Conservation (phyloP, 345 rosid genomes). For the Schrenkiella parvula region DNA sequence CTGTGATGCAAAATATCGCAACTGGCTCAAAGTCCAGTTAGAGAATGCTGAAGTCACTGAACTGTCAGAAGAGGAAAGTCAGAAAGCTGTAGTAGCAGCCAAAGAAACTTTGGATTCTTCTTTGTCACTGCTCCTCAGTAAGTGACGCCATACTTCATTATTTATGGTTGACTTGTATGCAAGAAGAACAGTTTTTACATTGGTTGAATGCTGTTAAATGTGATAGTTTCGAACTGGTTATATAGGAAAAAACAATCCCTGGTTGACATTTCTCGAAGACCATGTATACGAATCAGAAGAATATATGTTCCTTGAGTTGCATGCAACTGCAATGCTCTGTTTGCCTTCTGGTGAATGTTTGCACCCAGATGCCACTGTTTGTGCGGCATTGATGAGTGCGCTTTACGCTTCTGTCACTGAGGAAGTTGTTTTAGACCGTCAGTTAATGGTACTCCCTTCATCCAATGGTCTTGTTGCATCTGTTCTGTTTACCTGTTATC, state of each 20-base stretch:
- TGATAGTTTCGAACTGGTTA: conserved; percentile 24
- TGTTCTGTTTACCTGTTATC: background rate
- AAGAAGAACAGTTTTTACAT: background rate
- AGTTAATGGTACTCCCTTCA: conserved; percentile 60
- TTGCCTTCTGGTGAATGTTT: conserved; percentile 92
- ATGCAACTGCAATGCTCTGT: conserved; percentile 86
- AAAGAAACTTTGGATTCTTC: conserved; percentile 65
- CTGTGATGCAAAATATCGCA: conserved; percentile 94
- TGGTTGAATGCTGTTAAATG: conserved; percentile 8
- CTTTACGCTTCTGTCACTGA: conserved; percentile 82
- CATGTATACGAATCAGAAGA: conserved; percentile 44
- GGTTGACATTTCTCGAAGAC: conserved; percentile 69
- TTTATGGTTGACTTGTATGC: background rate
- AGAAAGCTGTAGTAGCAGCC: conserved; percentile 60
- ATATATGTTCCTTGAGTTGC: conserved; percentile 73
- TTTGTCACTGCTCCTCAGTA: conserved; percentile 58
- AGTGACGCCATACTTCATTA: conserved; percentile 29
- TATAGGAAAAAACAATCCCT: conserved; percentile 62
- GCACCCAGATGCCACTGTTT: conserved; percentile 82
- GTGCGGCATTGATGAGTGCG: conserved; percentile 87
- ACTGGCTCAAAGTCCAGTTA: conserved; percentile 82
- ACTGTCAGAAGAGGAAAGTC: conserved; percentile 74
- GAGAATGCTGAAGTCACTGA: conserved; percentile 69
- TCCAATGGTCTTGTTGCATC: background rate
- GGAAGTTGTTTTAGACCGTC: conserved; percentile 71